Evolutionary conservation across 1,284 basidiomycete species (phyloP).

Genomic region (Agaricales sp.): DNA sequence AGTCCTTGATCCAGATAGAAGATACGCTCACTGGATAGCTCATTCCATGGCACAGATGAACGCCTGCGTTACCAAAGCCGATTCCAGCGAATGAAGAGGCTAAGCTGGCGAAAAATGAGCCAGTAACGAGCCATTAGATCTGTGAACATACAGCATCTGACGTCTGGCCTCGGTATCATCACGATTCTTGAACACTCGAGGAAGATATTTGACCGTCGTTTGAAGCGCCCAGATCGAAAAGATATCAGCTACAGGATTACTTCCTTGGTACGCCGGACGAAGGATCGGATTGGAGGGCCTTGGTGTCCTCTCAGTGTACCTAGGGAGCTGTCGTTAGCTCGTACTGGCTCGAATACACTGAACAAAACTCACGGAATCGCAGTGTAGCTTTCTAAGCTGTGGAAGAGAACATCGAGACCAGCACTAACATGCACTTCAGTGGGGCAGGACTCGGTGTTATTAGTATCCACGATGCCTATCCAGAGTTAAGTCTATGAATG

Average conservation of each 20-base stretch:
- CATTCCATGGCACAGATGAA: slow-evolving; percentile 85
- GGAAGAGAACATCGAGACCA: slow-evolving; percentile 91
- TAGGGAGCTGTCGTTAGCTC: slow-evolving; percentile 19
- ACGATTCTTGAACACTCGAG: slow-evolving; percentile 74
- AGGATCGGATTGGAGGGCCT: slow-evolving; percentile 85
- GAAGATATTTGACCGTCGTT: slow-evolving; percentile 86
- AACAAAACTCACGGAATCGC: slow-evolving; percentile 62
- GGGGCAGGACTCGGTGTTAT: slow-evolving; percentile 80
- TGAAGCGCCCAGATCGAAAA: slow-evolving; percentile 93
- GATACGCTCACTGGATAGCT: slow-evolving; percentile 57
- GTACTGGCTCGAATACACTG: neutral
- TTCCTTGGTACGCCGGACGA: slow-evolving; percentile 91
- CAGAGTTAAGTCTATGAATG: too few relatives aligned
- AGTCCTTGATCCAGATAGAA: slow-evolving; percentile 7
- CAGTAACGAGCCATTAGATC: neutral
- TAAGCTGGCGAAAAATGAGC: slow-evolving; percentile 33
- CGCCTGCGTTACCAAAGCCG: slow-evolving; percentile 92
- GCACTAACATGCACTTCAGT: slow-evolving; percentile 84
- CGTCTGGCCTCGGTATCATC: slow-evolving; percentile 77
- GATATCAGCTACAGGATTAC: slow-evolving; percentile 93
- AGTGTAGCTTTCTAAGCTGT: slow-evolving; percentile 89
- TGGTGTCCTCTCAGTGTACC: slow-evolving; percentile 82
- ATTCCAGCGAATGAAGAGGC: slow-evolving; percentile 92
- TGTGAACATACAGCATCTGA: slow-evolving; percentile 77
- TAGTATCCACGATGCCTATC: slow-evolving; percentile 46